Conservation (phyloP, 1,284 basidiomycete genomes). For the Boletus mariae region DNA sequence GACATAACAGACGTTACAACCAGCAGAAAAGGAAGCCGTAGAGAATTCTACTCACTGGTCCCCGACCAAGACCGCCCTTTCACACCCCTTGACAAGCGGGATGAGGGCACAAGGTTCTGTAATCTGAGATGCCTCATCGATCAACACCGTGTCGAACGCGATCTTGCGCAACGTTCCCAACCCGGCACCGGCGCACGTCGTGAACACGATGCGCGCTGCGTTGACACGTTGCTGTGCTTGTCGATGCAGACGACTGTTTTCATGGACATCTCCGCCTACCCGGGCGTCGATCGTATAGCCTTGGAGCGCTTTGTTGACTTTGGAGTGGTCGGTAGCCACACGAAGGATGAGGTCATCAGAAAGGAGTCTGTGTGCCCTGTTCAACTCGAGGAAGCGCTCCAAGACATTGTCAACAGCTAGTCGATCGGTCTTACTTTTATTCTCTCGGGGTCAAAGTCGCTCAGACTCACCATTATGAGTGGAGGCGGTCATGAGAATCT, state of each 20-base stretch:
- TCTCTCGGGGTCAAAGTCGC: neutral
- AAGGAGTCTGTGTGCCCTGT: conserved; percentile 41
- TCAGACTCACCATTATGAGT: conserved; percentile 54
- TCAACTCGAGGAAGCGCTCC: conserved; percentile 53
- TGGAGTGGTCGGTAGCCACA: conserved; percentile 59
- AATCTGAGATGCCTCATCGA: conserved; percentile 67
- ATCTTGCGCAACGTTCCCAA: conserved; percentile 53
- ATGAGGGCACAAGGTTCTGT: conserved; percentile 62
- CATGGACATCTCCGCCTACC: conserved; percentile 55
- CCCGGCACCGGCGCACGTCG: conserved; percentile 63
- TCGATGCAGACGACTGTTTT: conserved; percentile 54
- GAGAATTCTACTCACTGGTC: conserved; percentile 50
- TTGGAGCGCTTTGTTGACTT: conserved; percentile 54
- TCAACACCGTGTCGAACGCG: conserved; percentile 58
- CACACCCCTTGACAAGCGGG: conserved; percentile 59
- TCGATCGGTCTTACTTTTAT: neutral
- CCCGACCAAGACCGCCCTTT: conserved; percentile 56
- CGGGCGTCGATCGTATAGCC: conserved; percentile 59
- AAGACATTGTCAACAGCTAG: conserved; percentile 68
- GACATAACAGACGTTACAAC: neutral
- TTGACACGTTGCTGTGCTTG: conserved; percentile 56
- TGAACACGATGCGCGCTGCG: conserved; percentile 54
- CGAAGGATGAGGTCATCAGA: conserved; percentile 54
- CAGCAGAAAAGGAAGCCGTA: neutral
- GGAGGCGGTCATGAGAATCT: conserved; percentile 64